Evolutionary conservation across 2,329 filamentous ascomycete genomes (phyloP), one percentile per base, ranked within the genome.

Genomic region (Penicillium vulpinum): DNA sequence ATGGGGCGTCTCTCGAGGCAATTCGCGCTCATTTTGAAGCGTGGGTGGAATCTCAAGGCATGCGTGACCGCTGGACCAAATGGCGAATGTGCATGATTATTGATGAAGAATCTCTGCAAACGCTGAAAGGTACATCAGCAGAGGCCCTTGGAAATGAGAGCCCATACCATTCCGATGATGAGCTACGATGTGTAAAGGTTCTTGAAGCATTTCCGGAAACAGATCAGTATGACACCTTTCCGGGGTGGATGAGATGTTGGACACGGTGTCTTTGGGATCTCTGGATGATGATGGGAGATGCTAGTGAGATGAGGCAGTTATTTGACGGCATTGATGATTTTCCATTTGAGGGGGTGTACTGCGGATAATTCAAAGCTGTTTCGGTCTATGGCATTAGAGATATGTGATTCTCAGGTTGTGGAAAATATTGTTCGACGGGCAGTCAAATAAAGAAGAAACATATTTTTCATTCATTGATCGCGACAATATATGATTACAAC

Each of bases 71-170:
- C 9, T 60, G 51, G 11, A 60, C 48, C 28, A 29, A 54, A 40
- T 53, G 22, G 38, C 41, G 60, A 41, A 54, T 61, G 39, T 62
- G 55, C 10, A 56, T 62, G 13, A 49, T 62, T 21, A 55, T 58
- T 39, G 55, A 62, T 40, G 58, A 61, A 36, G 60, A 62, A 53
- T 61, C 45, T 43, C 52, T 61, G 9, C 60, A 54, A 38, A 59
- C 58, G 48, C 58, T 62, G 16, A 47, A 51, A 49, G 49, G 35
- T 47, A n/a, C 26, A 49, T 29, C 55, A 33, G 51, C 38, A 21
- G 60, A 51, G 49, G 46, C 21, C 24, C 21, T 50, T n/a, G n/a
- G n/a, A n/a, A n/a, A n/a, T n/a, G n/a, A n/a, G n/a, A n/a, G n/a
- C n/a, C n/a, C n/a, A n/a, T n/a, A n/a, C n/a, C n/a, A n/a, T n/a